Conservation (phyloP, 2,329 filamentous ascomycete genomes). For the Aspergillus fumigatiaffinis region DNA sequence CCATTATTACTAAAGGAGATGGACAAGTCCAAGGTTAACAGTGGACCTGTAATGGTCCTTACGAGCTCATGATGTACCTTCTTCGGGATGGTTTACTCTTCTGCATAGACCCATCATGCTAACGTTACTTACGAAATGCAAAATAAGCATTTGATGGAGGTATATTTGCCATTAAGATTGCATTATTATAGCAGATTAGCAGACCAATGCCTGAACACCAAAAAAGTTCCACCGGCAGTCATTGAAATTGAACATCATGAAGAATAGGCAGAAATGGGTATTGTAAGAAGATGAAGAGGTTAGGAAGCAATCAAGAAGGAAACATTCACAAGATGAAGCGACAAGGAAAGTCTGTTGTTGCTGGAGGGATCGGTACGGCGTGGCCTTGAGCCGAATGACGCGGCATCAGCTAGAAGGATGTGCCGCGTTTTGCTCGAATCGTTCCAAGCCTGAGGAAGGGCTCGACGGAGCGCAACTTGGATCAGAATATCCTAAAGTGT, state of each 20-base stretch:
- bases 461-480: background rate
- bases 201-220: conserved; percentile 15
- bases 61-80: background rate
- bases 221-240: conserved; percentile 23
- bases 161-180: conserved; percentile 5
- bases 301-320: conserved; percentile 9
- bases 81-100: background rate
- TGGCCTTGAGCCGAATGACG: background rate
- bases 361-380: too few relatives aligned
- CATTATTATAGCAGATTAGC: conserved; percentile 13
- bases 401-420: background rate
- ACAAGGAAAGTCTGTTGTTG: conserved; percentile 10
- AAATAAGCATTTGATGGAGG: background rate
- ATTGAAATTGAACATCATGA: conserved; percentile 23
- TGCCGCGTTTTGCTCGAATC: background rate
- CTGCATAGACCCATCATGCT: background rate
- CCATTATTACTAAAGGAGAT: background rate
- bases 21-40: background rate
- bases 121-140: background rate
- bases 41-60: background rate
- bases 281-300: conserved; percentile 24
- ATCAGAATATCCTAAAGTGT: background rate
- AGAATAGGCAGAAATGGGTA: conserved; percentile 30
- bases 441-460: background rate
- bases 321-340: conserved; percentile 21